Base-by-base conservation (phyloP, 805 yeast genomes). In the Tetrapisispora phaffii region DNA sequence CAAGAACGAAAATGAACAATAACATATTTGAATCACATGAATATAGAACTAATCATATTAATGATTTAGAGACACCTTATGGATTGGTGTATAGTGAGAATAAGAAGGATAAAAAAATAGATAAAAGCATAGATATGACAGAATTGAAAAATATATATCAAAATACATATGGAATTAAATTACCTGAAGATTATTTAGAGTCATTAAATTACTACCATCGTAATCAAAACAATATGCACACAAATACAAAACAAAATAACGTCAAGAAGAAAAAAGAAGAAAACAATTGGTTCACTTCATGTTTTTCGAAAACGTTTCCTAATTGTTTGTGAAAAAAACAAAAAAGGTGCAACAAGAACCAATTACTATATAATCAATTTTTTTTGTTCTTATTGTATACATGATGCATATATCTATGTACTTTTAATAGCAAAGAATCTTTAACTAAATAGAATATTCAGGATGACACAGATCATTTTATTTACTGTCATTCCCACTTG, bases 121-220 rank as follows among this genome's bases (percentile, higher is more conserved):
- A 39, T 2, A 39, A 16, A 39, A 39, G 34, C n/a, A 20, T 34
- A 17, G 28, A 41, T 24, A 23, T 21, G 7, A 40, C 34, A 9
- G 38, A 42, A 29, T 32, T n/a, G 20, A 22, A 28, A 10, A 16
- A 42, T 17, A 16, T 35, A 4, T 42, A 42, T 8, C 28, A 42
- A 21, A 17, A 28, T 5, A 13, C 32, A 19, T 43, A 43, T 22
- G 41, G 38, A 2, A 37, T 43, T 19, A 23, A 17, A 15, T n/a
- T 43, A 10, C 45, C 45, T 2, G 23, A 17, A 15, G 24, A 36
- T 23, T 43, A 43, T 26, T 7, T 43, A 20, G 37, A 43, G 7
- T 29, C 45, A 2, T 32, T 43, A 24, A 32, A 31, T 13, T 24
- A 43, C 16, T 37, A 24, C 9, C 35, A 37, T 21, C 17, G 2